These are phyloP conservation scores for Termitomyces sp. DNA, from an alignment of 768 basidiomycete species.

Conservation along the genomic window DNA sequence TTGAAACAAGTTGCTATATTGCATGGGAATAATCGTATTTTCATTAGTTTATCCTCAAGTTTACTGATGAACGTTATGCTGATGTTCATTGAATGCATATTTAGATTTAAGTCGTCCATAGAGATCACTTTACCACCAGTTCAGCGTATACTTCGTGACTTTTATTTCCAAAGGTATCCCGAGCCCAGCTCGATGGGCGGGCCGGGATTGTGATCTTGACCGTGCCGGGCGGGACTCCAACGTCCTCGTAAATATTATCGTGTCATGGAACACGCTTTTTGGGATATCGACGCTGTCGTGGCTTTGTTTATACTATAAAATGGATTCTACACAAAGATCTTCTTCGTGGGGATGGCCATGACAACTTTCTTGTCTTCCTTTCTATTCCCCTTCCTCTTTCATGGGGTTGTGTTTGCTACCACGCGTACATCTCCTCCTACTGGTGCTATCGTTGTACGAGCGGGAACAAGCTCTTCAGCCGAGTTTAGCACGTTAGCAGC, in stretches of 20 bases:
- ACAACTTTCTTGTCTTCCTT: not conserved
- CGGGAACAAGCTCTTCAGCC: constrained; percentile 30
- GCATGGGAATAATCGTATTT: too few relatives aligned
- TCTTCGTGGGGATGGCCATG: not conserved
- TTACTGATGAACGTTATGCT: not conserved
- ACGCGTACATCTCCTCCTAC: constrained; percentile 36
- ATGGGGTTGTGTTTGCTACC: constrained; percentile 15
- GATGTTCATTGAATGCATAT: not conserved
- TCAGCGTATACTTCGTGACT: not conserved
- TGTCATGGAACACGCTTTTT: not conserved
- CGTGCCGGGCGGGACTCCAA: not conserved
- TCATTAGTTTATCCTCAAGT: too few relatives aligned
- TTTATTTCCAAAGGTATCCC: not conserved
- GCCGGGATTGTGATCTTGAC: not conserved
- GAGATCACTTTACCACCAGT: not conserved
- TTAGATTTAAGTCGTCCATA: not conserved
- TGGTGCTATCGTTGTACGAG: constrained; percentile 36
- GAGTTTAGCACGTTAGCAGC: constrained; percentile 34
- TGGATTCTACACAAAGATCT: not conserved
- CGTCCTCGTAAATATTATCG: not conserved
- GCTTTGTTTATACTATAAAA: not conserved
- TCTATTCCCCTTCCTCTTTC: not conserved
- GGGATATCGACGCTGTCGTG: not conserved
- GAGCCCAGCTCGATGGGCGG: not conserved
- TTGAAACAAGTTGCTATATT: too few relatives aligned